Conservation (phyloP, 495 filamentous ascomycete species). For the Penicillium maclennaniae region DNA sequence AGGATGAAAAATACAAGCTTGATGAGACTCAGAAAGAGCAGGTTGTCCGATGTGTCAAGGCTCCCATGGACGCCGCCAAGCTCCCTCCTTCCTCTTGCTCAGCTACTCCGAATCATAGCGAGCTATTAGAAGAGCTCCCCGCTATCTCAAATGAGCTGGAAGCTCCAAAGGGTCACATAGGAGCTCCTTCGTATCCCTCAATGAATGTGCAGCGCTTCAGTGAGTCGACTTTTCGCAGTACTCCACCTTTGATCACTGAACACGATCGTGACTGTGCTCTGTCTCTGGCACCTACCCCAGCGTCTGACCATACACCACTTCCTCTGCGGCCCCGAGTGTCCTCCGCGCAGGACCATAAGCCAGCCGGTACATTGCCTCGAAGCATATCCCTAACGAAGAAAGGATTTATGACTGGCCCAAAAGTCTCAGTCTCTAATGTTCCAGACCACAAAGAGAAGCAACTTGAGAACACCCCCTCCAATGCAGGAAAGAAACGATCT, state of each 20-base stretch:
- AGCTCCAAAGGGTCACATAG: neutral
- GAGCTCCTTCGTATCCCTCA: neutral
- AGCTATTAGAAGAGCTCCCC: neutral
- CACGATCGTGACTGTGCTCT: neutral
- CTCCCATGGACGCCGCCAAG: neutral
- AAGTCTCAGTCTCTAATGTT: neutral
- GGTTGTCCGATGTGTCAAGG: neutral
- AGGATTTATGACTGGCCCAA: constrained; percentile 2
- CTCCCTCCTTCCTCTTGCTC: neutral
- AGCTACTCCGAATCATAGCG: neutral
- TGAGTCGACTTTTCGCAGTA: neutral
- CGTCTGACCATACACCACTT: neutral
- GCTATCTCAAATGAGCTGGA: neutral
- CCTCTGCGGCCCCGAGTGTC: neutral
- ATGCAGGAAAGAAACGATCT: constrained; percentile 18
- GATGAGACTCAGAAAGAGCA: neutral
- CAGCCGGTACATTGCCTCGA: neutral
- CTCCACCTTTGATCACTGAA: neutral
- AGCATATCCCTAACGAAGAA: constrained; percentile 11
- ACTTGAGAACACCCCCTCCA: neutral
- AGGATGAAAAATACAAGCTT: neutral
- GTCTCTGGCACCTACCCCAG: neutral
- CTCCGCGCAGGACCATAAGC: neutral
- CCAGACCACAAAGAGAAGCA: constrained; percentile 1
- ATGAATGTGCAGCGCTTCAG: neutral